Evolutionary conservation across 768 basidiomycete species (phyloP).

Genomic region (Artomyces pyxidatus): DNA sequence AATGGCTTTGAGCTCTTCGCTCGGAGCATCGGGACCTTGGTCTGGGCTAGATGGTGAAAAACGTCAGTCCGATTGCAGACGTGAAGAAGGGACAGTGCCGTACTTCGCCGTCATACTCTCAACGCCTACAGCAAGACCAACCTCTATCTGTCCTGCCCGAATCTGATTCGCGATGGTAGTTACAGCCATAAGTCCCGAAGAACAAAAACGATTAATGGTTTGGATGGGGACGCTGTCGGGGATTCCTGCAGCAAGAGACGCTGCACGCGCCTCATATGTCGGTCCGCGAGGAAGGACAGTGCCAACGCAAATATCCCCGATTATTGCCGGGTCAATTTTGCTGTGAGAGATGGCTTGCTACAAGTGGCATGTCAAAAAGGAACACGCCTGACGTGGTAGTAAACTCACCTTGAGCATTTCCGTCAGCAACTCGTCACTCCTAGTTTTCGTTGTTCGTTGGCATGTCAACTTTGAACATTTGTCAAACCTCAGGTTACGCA

Average conservation of each 20-base stretch:
- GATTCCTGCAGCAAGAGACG: constrained; percentile 73
- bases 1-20: constrained; percentile 52
- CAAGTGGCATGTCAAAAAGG: constrained; percentile 2
- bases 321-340: constrained; percentile 50
- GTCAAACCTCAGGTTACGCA: constrained; percentile 20
- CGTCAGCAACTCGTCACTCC: constrained; percentile 72
- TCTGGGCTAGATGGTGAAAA: constrained; percentile 43
- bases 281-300: constrained; percentile 61
- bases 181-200: constrained; percentile 80
- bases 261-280: constrained; percentile 62
- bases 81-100: constrained; percentile 21
- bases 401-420: constrained; percentile 66
- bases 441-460: constrained; percentile 25
- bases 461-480: background rate
- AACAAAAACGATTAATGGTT: constrained; percentile 74
- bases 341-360: constrained; percentile 55
- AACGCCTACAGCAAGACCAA: constrained; percentile 76
- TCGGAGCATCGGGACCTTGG: constrained; percentile 48
- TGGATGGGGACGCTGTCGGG: constrained; percentile 73
- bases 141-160: constrained; percentile 66
- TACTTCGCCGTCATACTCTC: constrained; percentile 82
- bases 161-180: constrained; percentile 73
- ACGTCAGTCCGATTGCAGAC: constrained; percentile 16
- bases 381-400: constrained; percentile 9
- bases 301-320: constrained; percentile 77